Percentiles rank a stretch among this genome's conserved stretches.
These are phyloP conservation scores for Termitomyces sp. DNA, from an alignment of 768 basidiomycete genomes.

Conservation along the genomic window DNA sequence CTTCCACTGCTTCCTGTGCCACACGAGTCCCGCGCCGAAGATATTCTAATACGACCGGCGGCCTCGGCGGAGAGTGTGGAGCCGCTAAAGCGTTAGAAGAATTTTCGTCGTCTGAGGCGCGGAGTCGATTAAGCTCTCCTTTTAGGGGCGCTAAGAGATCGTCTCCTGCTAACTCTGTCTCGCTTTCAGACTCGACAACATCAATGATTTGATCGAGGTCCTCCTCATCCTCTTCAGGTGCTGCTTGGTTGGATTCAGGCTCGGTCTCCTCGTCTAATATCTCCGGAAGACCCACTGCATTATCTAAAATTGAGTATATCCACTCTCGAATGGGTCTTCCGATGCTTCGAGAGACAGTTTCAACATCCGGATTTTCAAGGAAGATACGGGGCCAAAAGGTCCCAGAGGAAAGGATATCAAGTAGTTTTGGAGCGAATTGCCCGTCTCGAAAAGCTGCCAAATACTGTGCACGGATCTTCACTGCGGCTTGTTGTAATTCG, in stretches of 20 bases:
- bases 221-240: constrained; percentile 26
- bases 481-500: constrained; percentile 17
- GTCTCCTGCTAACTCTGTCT: constrained; percentile 39
- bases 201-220: constrained; percentile 55
- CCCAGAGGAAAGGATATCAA: constrained; percentile 56
- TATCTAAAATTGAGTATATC: constrained; percentile 64
- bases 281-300: constrained; percentile 55
- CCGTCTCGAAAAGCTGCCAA: constrained; percentile 60
- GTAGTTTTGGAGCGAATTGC: constrained; percentile 44
- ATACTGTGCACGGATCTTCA: constrained; percentile 44
- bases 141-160: constrained; percentile 67
- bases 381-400: constrained; percentile 71
- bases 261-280: constrained; percentile 10
- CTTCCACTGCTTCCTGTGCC: constrained; percentile 48
- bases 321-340: constrained; percentile 58
- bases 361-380: constrained; percentile 71
- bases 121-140: constrained; percentile 59
- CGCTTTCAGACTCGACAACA: constrained; percentile 51
- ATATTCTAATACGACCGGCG: constrained; percentile 44
- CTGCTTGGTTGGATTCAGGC: constrained; percentile 8
- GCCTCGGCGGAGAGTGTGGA: constrained; percentile 23
- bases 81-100: constrained; percentile 27
- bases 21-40: constrained; percentile 65
- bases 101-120: constrained; percentile 30
- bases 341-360: constrained; percentile 58